Conservation (phyloP, 345 rosid species). For the Acer negundo region DNA sequence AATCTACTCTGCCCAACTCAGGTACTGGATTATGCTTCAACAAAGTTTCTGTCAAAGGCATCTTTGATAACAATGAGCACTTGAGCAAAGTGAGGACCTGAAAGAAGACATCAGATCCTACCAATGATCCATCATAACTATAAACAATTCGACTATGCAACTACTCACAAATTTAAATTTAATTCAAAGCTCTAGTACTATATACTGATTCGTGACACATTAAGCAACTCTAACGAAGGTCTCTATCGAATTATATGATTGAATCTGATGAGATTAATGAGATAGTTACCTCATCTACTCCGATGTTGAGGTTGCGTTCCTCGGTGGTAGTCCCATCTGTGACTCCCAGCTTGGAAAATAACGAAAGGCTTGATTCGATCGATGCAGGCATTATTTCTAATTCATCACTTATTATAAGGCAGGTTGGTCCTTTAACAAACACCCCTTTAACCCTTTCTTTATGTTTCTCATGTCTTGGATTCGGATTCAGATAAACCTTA, state of each 20-base stretch:
- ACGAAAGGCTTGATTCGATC: conserved; percentile 4
- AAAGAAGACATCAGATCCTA: neutral
- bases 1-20: neutral
- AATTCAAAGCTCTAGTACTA: no score
- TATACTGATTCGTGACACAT: no score
- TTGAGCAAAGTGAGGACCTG: conserved; percentile 28
- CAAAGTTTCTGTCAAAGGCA: conserved; percentile 24
- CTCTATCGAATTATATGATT: no score
- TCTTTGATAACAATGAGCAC: conserved; percentile 19
- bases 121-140: no score
- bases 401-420: conserved; percentile 17
- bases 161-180: no score
- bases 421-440: conserved; percentile 21
- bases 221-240: no score
- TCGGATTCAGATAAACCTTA: neutral
- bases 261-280: neutral
- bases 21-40: neutral
- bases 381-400: conserved; percentile 20
- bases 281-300: conserved; percentile 19
- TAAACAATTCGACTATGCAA: no score
- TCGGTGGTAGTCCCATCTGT: conserved; percentile 10
- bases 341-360: conserved; percentile 24
- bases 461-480: neutral
- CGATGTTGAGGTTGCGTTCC: conserved; percentile 10
- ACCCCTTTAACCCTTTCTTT: neutral